Evolutionary conservation across 2,329 filamentous ascomycete genomes (phyloP).

Genomic region (Didymella arachidicola): DNA sequence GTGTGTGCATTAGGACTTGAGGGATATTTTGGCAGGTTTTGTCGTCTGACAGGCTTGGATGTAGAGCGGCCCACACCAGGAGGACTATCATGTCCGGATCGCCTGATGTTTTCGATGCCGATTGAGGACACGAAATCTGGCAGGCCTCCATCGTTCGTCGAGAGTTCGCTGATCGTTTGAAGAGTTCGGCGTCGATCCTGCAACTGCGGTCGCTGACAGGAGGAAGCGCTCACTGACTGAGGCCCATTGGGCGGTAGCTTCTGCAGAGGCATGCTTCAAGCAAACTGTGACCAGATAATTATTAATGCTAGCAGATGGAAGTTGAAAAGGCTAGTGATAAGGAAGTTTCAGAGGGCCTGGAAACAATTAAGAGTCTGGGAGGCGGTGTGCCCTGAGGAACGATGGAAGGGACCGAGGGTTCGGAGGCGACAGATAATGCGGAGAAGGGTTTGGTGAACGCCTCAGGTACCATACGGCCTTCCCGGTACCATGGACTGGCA

Average conservation of each 20-base stretch:
- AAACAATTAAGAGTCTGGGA: background rate
- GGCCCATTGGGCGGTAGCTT: constrained; percentile 25
- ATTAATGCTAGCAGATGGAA: background rate
- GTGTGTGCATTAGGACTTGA: constrained; percentile 4
- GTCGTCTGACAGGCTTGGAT: constrained; percentile 22
- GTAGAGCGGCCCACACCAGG: constrained; percentile 4
- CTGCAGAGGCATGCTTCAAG: constrained; percentile 30
- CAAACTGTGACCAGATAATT: background rate
- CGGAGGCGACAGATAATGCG: constrained; percentile 12
- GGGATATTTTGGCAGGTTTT: constrained; percentile 29
- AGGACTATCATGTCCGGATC: constrained; percentile 4
- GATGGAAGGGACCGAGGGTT: background rate
- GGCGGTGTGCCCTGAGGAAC: background rate
- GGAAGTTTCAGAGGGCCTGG: background rate
- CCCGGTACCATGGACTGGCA: constrained; percentile 25
- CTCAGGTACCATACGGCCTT: constrained; percentile 12
- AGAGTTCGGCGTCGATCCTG: constrained; percentile 39
- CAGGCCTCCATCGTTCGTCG: constrained; percentile 23
- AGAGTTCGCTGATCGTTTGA: constrained; percentile 42
- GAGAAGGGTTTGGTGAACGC: constrained; percentile 15
- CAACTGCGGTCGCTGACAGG: constrained; percentile 14
- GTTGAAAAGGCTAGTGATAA: background rate
- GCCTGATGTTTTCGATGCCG: constrained; percentile 13
- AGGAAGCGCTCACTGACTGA: constrained; percentile 3
- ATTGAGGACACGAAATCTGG: constrained; percentile 23